Base-by-base conservation (phyloP, 306 rosid species). In the Quillaja saponaria region DNA sequence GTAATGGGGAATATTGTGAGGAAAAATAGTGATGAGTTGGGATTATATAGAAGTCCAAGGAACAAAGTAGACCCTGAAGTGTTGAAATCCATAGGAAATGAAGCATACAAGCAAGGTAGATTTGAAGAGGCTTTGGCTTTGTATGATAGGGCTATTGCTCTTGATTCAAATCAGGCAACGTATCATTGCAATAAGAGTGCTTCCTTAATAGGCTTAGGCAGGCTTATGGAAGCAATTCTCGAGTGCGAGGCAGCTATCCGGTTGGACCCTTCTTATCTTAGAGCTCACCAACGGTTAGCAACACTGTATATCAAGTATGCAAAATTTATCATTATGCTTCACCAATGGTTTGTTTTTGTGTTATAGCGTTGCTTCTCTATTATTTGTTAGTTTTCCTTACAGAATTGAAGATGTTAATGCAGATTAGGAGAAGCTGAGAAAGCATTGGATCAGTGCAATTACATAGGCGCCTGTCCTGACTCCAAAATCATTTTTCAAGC, bases 221-320 rank as follows among this genome's bases (percentile, higher is more conserved):
- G 84, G 40, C 70, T 87, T 13, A 38, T 61, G 5, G 87, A 83
- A 53, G 99, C 96, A 0, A 64, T 90, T 59, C 54, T 64, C 2
- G 96, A 85, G 70, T 81, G 97, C 64, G 52, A 68, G 58, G 95
- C 83, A 74, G 99, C 99, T 37, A 61, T 90, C n/a, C 61, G 76
- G 51, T 62, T 87, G 49, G 89, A 94, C 1, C 96, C 99, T 71
- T 80, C 78, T 0, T 89, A 89, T 82, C 73, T 68, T 34, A 83
- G 92, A 87, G 91, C 99, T 47, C 97, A 90, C 66, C 80, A 73
- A 13, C 96, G 99, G 59, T 78, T 94, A 68, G 97, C 95, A 16
- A 78, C 87, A 1, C 73, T 87, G 55, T 90, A 87, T 75, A 73
- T 94, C 78, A 94, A 97, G 99, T 89, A 83, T 41, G 61, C 21